Evolutionary conservation across 1,139 yeast species (phyloP), one percentile per base, ranked within the genome.

Genomic region (Candida tropicalis): DNA sequence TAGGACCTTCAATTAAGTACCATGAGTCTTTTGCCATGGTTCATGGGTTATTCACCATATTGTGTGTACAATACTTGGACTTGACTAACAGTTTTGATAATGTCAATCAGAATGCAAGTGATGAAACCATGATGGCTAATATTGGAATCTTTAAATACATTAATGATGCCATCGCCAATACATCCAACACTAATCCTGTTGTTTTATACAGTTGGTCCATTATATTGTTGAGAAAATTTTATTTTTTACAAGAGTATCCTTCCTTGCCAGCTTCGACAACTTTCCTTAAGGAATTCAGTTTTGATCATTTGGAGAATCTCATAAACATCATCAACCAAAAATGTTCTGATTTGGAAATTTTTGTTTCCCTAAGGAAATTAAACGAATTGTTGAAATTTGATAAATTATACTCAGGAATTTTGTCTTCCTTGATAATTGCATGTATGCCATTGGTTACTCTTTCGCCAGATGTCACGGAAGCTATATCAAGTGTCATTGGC

Each of bases 201-300:
- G 65, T 83, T 1, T 60, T 79, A 39, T 84, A 86, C 53, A 77
- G 82, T 25, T 89, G 96, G 96, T 79, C 88, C 10, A 77, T 87
- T 16, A 64, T 84, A 5, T 58, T 84, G 7, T 81, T 81, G 51
- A 68, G 84, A 41, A 81, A 84, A 48, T 69, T 75, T 4, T 66
- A 75, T 34, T 60, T 79, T 23, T 58, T 79, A 11, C 75, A 76
- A 42, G 82, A 77, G 41, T 63, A 34, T 11, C 47, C 49, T 11
- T 32, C 38, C 11, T 35, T 47, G 26, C 38, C 38, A 7, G 51
- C 52, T 35, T 43, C 52, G 3, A 31, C 16, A 20, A 35, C 42
- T 2, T 40, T 48, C 17, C 49, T 60, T n/a, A 35, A 55, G 5
- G 34, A 55, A 5, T 46, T 50, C 8, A 47, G 50, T 5, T 43